Conservation (phyloP, 768 basidiomycete species). For the Leccinum boreale region DNA sequence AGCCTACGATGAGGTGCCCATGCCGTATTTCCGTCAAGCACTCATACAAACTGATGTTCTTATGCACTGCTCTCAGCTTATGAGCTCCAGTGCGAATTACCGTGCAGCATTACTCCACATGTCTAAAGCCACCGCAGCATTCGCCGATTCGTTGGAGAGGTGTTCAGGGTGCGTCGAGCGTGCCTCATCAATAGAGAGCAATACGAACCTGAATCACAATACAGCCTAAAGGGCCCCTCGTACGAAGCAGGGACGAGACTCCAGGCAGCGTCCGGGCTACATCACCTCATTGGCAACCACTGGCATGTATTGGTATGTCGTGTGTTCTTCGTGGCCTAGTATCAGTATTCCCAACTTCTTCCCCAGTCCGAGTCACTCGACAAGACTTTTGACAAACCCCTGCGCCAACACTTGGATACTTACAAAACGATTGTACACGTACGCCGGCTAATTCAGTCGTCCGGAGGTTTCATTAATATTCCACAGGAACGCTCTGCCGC, state of each 20-base stretch:
- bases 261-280: conserved; percentile 83
- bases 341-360: conserved; percentile 4
- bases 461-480: conserved; percentile 3
- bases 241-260: conserved; percentile 80
- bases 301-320: conserved; percentile 82
- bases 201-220: not conserved
- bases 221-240: conserved; percentile 71
- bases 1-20: conserved; percentile 75
- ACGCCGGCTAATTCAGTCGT: conserved; percentile 18
- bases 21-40: not conserved
- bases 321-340: conserved; percentile 5
- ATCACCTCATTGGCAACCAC: conserved; percentile 89
- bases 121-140: conserved; percentile 78
- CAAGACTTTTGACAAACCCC: conserved; percentile 83
- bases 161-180: conserved; percentile 66
- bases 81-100: conserved; percentile 74
- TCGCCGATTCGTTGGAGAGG: conserved; percentile 83
- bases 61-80: conserved; percentile 51
- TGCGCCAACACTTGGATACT: conserved; percentile 78
- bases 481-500: conserved; percentile 75
- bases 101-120: conserved; percentile 76
- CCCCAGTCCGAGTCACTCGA: conserved; percentile 78
- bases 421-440: conserved; percentile 76
- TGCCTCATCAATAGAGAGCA: not conserved
- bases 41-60: conserved; percentile 4